These are phyloP conservation scores for Suillus luteus DNA, from an alignment of 768 basidiomycete species.

Conservation along the genomic window DNA sequence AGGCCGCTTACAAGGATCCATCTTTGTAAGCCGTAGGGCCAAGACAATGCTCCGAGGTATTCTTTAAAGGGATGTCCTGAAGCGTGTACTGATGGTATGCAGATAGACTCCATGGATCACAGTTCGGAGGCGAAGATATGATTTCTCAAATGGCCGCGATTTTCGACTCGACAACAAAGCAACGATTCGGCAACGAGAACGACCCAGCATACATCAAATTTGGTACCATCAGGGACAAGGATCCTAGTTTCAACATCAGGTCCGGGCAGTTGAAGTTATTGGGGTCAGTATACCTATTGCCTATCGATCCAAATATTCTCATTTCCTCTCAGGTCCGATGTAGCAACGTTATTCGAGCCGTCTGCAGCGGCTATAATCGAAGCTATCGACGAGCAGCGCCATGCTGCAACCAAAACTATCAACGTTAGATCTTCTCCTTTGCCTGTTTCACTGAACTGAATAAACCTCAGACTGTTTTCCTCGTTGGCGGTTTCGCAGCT, in stretches of 20 bases:
- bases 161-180: slow-evolving; percentile 52
- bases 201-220: slow-evolving; percentile 51
- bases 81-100: neutral
- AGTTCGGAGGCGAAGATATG: slow-evolving; percentile 41
- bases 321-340: slow-evolving; percentile 25
- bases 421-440: slow-evolving; percentile 18
- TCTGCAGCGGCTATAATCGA: slow-evolving; percentile 24
- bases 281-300: slow-evolving; percentile 25
- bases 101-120: slow-evolving; percentile 45
- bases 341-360: slow-evolving; percentile 34
- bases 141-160: slow-evolving; percentile 41
- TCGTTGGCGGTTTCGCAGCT: slow-evolving; percentile 49
- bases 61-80: neutral
- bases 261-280: slow-evolving; percentile 49
- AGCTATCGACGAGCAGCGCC: slow-evolving; percentile 27
- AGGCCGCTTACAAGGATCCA: slow-evolving; percentile 54
- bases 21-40: slow-evolving; percentile 51
- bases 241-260: slow-evolving; percentile 41
- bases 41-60: slow-evolving; percentile 41
- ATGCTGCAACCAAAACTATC: slow-evolving; percentile 23
- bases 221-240: slow-evolving; percentile 45
- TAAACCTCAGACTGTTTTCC: slow-evolving; percentile 35
- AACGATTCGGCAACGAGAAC: slow-evolving; percentile 40
- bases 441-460: slow-evolving; percentile 14
- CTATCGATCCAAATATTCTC: neutral